Percentiles rank a stretch among this genome's conserved stretches.
Evolutionary conservation across 2,329 filamentous ascomycete genomes (phyloP).

Genomic region (Phialocephala subalpina): DNA sequence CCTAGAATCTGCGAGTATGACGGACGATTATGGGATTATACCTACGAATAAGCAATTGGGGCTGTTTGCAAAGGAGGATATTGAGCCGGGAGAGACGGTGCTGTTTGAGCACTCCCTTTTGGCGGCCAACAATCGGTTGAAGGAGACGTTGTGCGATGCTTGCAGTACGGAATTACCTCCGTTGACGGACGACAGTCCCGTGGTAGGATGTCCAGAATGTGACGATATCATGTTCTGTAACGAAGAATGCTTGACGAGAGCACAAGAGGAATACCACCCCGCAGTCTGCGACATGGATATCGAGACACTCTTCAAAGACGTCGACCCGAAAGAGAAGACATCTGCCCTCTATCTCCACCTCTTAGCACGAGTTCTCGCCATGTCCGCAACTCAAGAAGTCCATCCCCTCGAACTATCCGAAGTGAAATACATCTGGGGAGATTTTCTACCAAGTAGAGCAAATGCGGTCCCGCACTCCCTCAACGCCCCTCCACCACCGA

Average conservation of each 20-base stretch:
- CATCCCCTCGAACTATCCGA: slow-evolving; percentile 71
- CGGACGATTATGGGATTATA: slow-evolving; percentile 57
- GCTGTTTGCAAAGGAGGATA: slow-evolving; percentile 86
- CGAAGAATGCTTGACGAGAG: slow-evolving; percentile 63
- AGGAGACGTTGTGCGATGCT: slow-evolving; percentile 88
- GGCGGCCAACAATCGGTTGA: slow-evolving; percentile 87
- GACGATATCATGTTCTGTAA: slow-evolving; percentile 73
- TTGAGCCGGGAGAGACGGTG: slow-evolving; percentile 77
- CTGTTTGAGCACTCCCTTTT: slow-evolving; percentile 85
- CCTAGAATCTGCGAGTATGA: slow-evolving; percentile 54
- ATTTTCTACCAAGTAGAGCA: slow-evolving; percentile 62
- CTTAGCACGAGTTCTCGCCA: slow-evolving; percentile 68
- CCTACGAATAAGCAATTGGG: slow-evolving; percentile 80
- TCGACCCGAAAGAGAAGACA: slow-evolving; percentile 64
- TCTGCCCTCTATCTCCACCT: slow-evolving; percentile 70
- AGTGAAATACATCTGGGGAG: slow-evolving; percentile 75
- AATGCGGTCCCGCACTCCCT: slow-evolving; percentile 63
- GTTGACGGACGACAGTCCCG: slow-evolving; percentile 54
- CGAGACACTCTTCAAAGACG: slow-evolving; percentile 71
- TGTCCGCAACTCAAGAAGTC: slow-evolving; percentile 65
- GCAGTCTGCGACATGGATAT: slow-evolving; percentile 72
- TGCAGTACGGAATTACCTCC: slow-evolving; percentile 79
- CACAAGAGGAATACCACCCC: slow-evolving; percentile 68
- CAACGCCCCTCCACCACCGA: slow-evolving; percentile 63
- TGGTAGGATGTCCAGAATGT: slow-evolving; percentile 66